Evolutionary conservation across 305 asterid genomes (phyloP).

Genomic region (Fraxinus angustifolia): DNA sequence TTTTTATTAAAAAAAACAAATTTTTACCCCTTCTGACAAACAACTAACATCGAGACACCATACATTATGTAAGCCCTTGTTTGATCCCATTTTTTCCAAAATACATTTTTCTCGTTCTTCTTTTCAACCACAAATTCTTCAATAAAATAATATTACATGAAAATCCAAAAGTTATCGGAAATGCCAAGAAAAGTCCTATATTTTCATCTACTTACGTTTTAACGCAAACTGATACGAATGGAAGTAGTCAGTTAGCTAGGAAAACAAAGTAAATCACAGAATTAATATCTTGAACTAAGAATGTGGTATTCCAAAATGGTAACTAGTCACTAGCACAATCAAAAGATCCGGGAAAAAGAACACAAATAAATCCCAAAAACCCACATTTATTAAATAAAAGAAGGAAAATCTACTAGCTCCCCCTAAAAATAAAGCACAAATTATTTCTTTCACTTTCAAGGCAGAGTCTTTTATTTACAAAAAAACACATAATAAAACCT

Average conservation of each 20-base stretch:
- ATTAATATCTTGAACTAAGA: background rate
- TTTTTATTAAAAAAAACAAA: background rate
- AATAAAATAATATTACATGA: too few species aligned
- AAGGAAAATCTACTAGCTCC: constrained; percentile 12
- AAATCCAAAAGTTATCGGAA: background rate
- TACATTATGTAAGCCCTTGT: background rate
- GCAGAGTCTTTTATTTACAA: constrained; percentile 22
- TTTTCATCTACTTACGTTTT: background rate
- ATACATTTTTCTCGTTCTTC: background rate
- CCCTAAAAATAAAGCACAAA: background rate
- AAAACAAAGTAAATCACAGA: background rate
- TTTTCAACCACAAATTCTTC: background rate
- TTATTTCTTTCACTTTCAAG: constrained; percentile 6
- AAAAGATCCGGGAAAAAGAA: background rate
- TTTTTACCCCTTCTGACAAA: background rate
- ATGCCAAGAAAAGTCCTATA: background rate
- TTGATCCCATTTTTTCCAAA: background rate
- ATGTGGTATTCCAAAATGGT: background rate
- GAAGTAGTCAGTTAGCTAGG: background rate
- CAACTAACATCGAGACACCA: background rate
- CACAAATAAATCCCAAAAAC: constrained; percentile 30
- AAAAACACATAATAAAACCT: constrained; percentile 36
- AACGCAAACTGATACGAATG: background rate
- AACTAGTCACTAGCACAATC: background rate
- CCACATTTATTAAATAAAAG: constrained; percentile 11